phyloP scores from a whole-genome alignment of 2,329 filamentous ascomycete species.

The Metarhizium sp. region DNA sequence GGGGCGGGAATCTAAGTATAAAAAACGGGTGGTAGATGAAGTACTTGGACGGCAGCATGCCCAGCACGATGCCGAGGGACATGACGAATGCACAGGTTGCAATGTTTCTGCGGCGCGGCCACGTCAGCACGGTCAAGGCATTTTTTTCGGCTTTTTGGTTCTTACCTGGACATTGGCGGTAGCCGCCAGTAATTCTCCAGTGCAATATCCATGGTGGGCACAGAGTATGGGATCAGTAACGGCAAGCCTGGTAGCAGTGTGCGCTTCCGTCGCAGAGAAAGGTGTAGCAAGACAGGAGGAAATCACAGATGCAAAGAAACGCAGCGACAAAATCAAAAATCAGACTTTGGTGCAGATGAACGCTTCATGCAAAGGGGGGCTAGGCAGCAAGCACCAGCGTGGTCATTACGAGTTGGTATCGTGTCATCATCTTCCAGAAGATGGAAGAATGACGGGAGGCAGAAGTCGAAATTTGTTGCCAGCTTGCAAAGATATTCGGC shows the following conservation, averaged over 20 bases:
- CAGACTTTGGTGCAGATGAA: slow-evolving; percentile 3
- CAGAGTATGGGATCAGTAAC: slow-evolving; percentile 18
- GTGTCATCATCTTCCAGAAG: slow-evolving; percentile 23
- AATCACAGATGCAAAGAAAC: slow-evolving; percentile 9
- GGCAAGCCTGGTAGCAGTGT: background rate
- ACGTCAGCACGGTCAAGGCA: slow-evolving; percentile 11
- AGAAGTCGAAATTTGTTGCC: slow-evolving; percentile 7
- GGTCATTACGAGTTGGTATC: slow-evolving; percentile 23
- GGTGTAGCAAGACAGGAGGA: background rate
- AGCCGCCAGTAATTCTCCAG: slow-evolving; percentile 28
- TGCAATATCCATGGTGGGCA: slow-evolving; percentile 22
- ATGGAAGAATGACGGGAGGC: slow-evolving; percentile 4
- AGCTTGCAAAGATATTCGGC: slow-evolving; percentile 1
- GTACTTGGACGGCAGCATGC: slow-evolving; percentile 38
- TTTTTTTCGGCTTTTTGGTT: slow-evolving; percentile 5
- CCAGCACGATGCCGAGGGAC: slow-evolving; percentile 49
- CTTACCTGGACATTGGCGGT: slow-evolving; percentile 34
- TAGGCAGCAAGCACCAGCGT: slow-evolving; percentile 7
- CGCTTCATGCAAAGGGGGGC: slow-evolving; percentile 17
- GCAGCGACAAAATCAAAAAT: background rate
- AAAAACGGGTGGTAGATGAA: slow-evolving; percentile 43
- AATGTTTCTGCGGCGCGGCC: slow-evolving; percentile 45
- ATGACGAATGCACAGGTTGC: slow-evolving; percentile 51
- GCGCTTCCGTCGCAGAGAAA: background rate
- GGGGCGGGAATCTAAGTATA: slow-evolving; percentile 41